Base-by-base conservation (phyloP, 2,329 filamentous ascomycete species). In the Alternaria sp. region DNA sequence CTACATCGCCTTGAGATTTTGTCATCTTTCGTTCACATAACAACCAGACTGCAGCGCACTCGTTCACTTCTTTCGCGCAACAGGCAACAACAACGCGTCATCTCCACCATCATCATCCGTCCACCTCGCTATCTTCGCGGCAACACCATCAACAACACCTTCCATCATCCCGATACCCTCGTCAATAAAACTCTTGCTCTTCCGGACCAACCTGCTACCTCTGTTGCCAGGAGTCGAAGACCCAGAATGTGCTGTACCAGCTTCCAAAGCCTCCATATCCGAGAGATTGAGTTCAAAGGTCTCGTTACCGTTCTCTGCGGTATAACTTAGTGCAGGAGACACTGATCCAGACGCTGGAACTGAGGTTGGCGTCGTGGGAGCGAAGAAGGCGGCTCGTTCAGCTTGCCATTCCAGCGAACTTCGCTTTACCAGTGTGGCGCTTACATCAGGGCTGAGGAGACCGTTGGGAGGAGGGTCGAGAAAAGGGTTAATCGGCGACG, bases 61-160 rank as follows among this genome's bases (percentile, higher is more conserved):
- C 47, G 11, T 46, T 46, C 44, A 46, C 21, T 23, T 21, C 28
- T 4, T 12, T 30, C 15, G 46, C 12, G 40, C 57, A 40, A 61
- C 25, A 12, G 64, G 64, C 44, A 66, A 40, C 28, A 64, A 53
- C 23, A 44, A 43, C 28, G 53, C 59, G 21, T 59, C 57, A 23
- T 59, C 46, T 7, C 54, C 54, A 9, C 47, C 54, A 13, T 53
- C 40, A 32, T 49, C 55, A 17, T 62, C 55, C 17, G 55, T 62
- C 47, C 59, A 59, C 23, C 55, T 36, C 28, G 26, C 49, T 12
- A 62, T 25, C 9, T n/a, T 28, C n/a, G 43, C 49, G 7, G 51
- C 49, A 40, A 40, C 15, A 4, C 23, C 40, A 44, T 47, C 55
- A 8, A 62, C 55, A 26, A 25, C 59, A 7, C 23, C 55, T 13